Percentiles rank a stretch among this genome's conserved stretches.
Conservation (phyloP, 129 eudicot species). For the Flaveria brownii region DNA sequence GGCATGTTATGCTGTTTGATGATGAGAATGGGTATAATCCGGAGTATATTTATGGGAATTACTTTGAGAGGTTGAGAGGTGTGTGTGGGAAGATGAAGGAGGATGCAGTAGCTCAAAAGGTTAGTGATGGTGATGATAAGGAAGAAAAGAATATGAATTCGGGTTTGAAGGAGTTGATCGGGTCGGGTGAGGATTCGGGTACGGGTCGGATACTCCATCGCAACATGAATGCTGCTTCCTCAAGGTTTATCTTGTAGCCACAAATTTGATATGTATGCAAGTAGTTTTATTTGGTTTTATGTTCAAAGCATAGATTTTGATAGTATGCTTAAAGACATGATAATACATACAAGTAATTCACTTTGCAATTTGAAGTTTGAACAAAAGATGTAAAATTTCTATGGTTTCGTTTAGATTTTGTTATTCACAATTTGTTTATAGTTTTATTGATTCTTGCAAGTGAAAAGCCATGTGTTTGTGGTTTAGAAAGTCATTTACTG, state of each 20-base stretch:
- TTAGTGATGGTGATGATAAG: constrained; percentile 28
- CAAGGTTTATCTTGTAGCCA: constrained; percentile 41
- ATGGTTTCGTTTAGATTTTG: background rate
- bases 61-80: constrained; percentile 58
- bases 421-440: background rate
- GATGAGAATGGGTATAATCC: constrained; percentile 81
- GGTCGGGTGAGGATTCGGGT: constrained; percentile 35
- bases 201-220: constrained; percentile 66
- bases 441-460: background rate
- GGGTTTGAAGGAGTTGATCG: constrained; percentile 82
- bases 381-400: background rate
- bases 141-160: constrained; percentile 39
- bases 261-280: background rate
- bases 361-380: background rate
- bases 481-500: background rate
- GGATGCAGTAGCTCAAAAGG: constrained; percentile 16
- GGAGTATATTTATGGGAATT: constrained; percentile 91
- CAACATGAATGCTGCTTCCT: constrained; percentile 57
- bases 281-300: background rate
- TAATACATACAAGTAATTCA: background rate
- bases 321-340: background rate
- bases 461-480: too few species aligned
- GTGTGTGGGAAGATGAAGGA: constrained; percentile 21
- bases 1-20: constrained; percentile 89
- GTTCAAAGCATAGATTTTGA: background rate